Base-by-base conservation (phyloP, 2,329 filamentous ascomycete species). In the Ophiocordyceps camponoti-floridani region DNA sequence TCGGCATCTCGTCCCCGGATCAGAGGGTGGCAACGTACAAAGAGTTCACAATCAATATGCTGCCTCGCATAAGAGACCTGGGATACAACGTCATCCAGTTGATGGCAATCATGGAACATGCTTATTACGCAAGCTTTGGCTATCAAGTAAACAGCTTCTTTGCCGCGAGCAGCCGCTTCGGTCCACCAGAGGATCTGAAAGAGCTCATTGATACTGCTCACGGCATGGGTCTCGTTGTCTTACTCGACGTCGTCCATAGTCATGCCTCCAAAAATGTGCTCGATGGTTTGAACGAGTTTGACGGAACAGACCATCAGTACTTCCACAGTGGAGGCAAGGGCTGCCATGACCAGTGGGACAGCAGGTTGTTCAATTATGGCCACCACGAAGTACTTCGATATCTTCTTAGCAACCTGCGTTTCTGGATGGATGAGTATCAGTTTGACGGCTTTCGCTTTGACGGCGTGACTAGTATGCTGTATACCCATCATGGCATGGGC, bases 131-230 rank as follows among this genome's bases (percentile, higher is more conserved):
- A 55, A 96, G 89, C 58, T 98, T 98, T 56, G 91, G 91, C 42
- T 98, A 98, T 62, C 91, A 98, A 63, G 78, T 98, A 65, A 98
- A 96, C 69, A 95, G 84, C 63, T 98, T 98, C 70, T 98, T 96
- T 56, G 91, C 91, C 27, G 88, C 89, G 12, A 95, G 88, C 63
- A 96, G 89, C 62, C 80, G 91, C 49, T 98, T 94, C 58, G 91
- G 91, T 40, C 75, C 80, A 1, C 91, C 91, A 0, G 91, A 98
- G 57, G 91, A 96, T 35, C 70, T 98, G 52, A 98, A 94, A 63
- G 89, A 96, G 69, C 74, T 98, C 43, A 84, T 98, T 50, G 91
- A 98, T 57, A 94, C 85, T 2, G 91, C 91, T 4, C 91, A 98
- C 56, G 75, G 84, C 48, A 66, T 98, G 70, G 91, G 91, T 0